These are phyloP conservation scores for Xylaria sp. DNA, from an alignment of 2,329 filamentous ascomycete species.

Conservation along the genomic window DNA sequence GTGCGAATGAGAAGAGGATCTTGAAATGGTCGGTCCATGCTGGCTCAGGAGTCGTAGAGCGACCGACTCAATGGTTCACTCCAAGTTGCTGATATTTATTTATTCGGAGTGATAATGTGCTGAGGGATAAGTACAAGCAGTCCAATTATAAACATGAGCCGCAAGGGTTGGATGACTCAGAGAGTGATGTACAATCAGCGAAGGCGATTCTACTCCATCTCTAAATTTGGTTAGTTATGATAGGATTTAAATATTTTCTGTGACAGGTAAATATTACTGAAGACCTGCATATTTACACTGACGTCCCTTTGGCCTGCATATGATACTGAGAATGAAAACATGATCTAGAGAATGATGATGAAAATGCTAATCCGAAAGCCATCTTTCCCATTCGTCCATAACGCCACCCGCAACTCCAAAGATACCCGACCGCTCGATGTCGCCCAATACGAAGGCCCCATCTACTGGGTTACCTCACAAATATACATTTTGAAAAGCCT, in stretches of 20 bases:
- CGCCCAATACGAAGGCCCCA: conserved; percentile 12
- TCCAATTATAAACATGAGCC: neutral
- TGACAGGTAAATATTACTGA: neutral
- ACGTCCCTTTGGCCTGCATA: neutral
- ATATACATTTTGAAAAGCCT: conserved; percentile 9
- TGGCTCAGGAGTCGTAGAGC: neutral
- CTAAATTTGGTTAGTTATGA: too few relatives aligned
- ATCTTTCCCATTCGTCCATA: neutral
- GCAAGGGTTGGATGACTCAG: neutral
- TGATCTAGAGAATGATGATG: conserved; percentile 24
- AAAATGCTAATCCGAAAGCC: conserved; percentile 18
- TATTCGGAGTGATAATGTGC: neutral
- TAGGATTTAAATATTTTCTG: neutral
- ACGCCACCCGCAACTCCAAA: conserved; percentile 28
- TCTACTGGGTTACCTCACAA: neutral
- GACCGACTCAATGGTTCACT: too few relatives aligned
- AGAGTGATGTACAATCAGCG: neutral
- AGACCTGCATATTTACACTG: neutral
- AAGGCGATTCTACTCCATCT: neutral
- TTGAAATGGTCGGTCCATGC: neutral
- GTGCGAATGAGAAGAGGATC: too few relatives aligned
- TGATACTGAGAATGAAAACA: conserved; percentile 12
- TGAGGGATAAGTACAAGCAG: neutral
- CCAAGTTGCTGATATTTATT: neutral
- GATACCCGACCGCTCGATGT: conserved; percentile 11